Conservation (phyloP, 2,329 filamentous ascomycete species). For the Cytospora mali region DNA sequence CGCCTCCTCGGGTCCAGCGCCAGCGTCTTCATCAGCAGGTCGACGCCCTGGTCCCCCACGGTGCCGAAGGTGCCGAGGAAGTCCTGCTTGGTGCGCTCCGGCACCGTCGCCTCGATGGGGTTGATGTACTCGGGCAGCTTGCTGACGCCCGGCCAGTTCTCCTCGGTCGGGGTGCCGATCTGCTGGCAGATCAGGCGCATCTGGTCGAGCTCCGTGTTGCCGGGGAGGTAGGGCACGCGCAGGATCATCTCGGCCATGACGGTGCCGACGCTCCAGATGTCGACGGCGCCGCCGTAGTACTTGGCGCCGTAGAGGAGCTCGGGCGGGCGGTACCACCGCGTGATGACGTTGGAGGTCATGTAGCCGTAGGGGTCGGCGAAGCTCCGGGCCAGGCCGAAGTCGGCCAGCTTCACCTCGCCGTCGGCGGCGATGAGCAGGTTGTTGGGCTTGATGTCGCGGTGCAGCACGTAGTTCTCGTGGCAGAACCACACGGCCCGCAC, state of each 20-base stretch:
- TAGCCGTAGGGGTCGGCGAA: slow-evolving; percentile 85
- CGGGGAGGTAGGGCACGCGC: slow-evolving; percentile 80
- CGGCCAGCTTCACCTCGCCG: slow-evolving; percentile 91
- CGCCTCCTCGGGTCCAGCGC: slow-evolving; percentile 84
- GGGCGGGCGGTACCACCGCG: slow-evolving; percentile 92
- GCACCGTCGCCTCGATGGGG: slow-evolving; percentile 56
- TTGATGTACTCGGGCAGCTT: slow-evolving; percentile 80
- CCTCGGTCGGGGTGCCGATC: slow-evolving; percentile 88
- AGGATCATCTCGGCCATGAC: slow-evolving; percentile 91
- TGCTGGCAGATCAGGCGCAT: slow-evolving; percentile 80
- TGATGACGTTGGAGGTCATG: slow-evolving; percentile 96
- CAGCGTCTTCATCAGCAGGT: slow-evolving; percentile 84
- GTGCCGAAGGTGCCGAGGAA: slow-evolving; percentile 79
- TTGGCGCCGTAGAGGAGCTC: slow-evolving; percentile 90
- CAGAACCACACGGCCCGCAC: slow-evolving; percentile 92
- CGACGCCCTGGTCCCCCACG: slow-evolving; percentile 79
- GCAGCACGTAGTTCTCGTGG: slow-evolving; percentile 89
- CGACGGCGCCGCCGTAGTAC: slow-evolving; percentile 88
- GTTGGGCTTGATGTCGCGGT: slow-evolving; percentile 99
- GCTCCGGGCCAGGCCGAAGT: slow-evolving; percentile 90
- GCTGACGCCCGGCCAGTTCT: slow-evolving; percentile 92
- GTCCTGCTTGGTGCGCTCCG: slow-evolving; percentile 68
- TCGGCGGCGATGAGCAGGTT: slow-evolving; percentile 93
- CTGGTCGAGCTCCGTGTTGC: slow-evolving; percentile 84
- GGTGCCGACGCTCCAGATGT: slow-evolving; percentile 90